These are phyloP conservation scores for Podila clonocystis DNA, from an alignment of 192 early-diverging fungal species.

Conservation along the genomic window DNA sequence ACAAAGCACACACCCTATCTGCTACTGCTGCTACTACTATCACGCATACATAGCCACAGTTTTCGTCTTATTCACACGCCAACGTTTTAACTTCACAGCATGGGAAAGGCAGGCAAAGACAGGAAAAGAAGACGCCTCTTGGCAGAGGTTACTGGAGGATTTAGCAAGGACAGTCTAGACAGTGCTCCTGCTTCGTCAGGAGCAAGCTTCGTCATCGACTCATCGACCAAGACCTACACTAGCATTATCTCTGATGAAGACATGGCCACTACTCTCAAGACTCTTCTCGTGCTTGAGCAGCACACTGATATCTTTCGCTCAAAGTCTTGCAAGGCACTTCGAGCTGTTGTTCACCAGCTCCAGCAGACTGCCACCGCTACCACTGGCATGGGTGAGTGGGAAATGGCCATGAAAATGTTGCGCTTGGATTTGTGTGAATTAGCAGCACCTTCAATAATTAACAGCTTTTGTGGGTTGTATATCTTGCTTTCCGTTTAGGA, in stretches of 20 bases:
- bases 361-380: constrained; percentile 51
- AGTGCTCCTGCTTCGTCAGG: not conserved
- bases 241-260: constrained; percentile 51
- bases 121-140: constrained; percentile 64
- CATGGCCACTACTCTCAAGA: constrained; percentile 59
- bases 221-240: not conserved
- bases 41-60: not conserved
- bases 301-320: constrained; percentile 57
- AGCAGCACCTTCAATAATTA: too few relatives aligned
- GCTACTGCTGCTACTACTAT: not conserved
- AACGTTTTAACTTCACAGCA: constrained; percentile 7
- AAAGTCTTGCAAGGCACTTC: constrained; percentile 63
- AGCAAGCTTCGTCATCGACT: constrained; percentile 3
- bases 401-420: too few relatives aligned
- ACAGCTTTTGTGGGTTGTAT: too few relatives aligned
- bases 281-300: constrained; percentile 54
- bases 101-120: constrained; percentile 70
- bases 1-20: too few relatives aligned
- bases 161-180: not conserved
- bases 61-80: not conserved
- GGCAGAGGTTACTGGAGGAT: constrained; percentile 38
- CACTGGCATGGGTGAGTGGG: constrained; percentile 49
- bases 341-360: constrained; percentile 60
- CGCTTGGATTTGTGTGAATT: too few relatives aligned
- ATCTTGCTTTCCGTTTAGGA: constrained; percentile 18